phyloP scores from a whole-genome alignment of 106 monocot genomes.

The Dendrobium catenatum region DNA sequence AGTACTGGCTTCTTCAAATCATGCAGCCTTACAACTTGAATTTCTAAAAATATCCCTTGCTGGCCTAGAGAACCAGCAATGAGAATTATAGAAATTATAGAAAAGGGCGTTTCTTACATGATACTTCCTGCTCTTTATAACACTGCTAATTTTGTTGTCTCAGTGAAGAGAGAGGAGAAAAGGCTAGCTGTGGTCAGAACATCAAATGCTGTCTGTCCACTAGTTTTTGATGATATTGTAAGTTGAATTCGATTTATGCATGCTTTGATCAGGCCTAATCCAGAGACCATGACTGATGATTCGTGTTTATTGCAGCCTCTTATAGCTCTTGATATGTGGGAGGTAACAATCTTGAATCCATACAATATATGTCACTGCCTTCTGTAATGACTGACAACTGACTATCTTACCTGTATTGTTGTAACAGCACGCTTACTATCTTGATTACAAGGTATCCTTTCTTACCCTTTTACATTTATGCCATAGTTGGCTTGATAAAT shows the following conservation, averaged over 20 bases:
- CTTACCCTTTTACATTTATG: background rate
- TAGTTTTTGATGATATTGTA: slow-evolving; percentile 87
- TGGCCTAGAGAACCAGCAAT: background rate
- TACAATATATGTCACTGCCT: slow-evolving; percentile 3
- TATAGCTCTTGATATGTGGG: slow-evolving; percentile 87
- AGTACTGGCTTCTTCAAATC: too few relatives aligned
- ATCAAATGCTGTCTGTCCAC: slow-evolving; percentile 81
- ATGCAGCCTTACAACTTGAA: background rate
- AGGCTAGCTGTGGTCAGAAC: slow-evolving; percentile 65
- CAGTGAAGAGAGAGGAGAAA: slow-evolving; percentile 75
- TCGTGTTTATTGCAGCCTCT: slow-evolving; percentile 59
- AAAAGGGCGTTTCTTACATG: background rate
- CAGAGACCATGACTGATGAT: slow-evolving; percentile 3
- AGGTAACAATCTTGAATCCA: slow-evolving; percentile 40
- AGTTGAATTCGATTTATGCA: slow-evolving; percentile 15
- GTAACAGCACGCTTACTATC: slow-evolving; percentile 86
- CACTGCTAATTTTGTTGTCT: slow-evolving; percentile 1
- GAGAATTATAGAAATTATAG: background rate
- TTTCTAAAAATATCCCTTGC: background rate
- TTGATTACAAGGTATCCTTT: slow-evolving; percentile 76
- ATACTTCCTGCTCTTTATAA: background rate
- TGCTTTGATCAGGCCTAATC: slow-evolving; percentile 3
- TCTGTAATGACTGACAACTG: slow-evolving; percentile 4
- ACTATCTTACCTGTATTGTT: slow-evolving; percentile 13
- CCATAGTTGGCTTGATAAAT: background rate